Evolutionary conservation across 768 basidiomycete genomes (phyloP).

Genomic region (Boletus sp.): DNA sequence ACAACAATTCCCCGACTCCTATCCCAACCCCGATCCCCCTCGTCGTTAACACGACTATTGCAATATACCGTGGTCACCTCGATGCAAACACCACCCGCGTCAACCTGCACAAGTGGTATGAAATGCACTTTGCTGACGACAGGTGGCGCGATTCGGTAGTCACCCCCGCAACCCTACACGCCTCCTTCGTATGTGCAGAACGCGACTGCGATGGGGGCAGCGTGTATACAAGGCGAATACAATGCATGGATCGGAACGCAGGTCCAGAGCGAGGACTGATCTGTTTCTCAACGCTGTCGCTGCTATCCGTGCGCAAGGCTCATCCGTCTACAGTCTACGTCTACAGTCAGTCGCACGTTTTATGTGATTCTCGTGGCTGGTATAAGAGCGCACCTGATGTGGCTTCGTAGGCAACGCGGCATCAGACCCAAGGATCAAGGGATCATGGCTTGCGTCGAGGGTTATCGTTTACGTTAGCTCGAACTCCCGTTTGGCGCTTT

Average conservation of each 20-base stretch:
- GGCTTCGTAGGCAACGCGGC: neutral
- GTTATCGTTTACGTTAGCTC: conserved; percentile 1
- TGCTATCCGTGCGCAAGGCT: neutral
- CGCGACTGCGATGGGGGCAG: neutral
- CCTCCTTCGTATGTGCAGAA: conserved; percentile 11
- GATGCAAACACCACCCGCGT: neutral
- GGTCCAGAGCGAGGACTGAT: neutral
- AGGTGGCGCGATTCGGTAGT: conserved; percentile 2
- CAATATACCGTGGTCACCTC: neutral
- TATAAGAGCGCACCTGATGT: neutral
- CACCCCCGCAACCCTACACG: conserved; percentile 13
- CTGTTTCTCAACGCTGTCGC: neutral
- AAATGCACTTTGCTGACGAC: neutral
- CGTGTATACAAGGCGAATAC: conserved; percentile 4
- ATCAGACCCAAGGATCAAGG: neutral
- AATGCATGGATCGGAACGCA: conserved; percentile 1
- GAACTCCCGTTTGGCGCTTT: neutral
- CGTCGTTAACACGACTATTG: conserved; percentile 2
- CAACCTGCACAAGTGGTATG: conserved; percentile 2
- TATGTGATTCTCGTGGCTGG: neutral
- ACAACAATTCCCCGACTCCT: neutral
- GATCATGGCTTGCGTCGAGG: neutral
- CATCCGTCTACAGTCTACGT: neutral
- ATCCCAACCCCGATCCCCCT: neutral
- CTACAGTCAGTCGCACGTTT: neutral